Evolutionary conservation across 495 filamentous ascomycete genomes (phyloP).

Genomic region (Aspergillus bridgeri): DNA sequence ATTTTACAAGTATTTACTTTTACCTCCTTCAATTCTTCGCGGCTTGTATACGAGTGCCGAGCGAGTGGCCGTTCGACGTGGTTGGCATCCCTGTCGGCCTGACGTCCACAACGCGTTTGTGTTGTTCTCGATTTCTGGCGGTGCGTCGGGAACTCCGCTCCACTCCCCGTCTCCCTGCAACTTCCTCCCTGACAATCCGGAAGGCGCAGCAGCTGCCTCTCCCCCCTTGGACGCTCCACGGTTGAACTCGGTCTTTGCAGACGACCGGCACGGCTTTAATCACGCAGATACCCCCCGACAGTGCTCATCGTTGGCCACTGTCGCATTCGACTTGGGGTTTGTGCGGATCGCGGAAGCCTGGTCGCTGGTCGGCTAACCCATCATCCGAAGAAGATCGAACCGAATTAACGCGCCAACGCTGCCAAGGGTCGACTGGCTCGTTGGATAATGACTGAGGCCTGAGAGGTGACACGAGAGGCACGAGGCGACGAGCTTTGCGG

Average conservation of each 20-base stretch:
- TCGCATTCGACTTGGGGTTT: background rate
- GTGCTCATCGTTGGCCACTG: slow-evolving; percentile 1
- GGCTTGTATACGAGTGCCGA: slow-evolving; percentile 11
- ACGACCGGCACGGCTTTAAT: background rate
- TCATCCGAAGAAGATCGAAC: slow-evolving; percentile 5
- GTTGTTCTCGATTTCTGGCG: slow-evolving; percentile 14
- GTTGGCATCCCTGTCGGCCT: slow-evolving; percentile 21
- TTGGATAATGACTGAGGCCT: slow-evolving; percentile 36
- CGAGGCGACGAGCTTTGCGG: slow-evolving; percentile 26
- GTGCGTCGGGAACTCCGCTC: slow-evolving; percentile 10
- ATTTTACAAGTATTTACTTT: background rate
- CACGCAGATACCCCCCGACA: slow-evolving; percentile 4
- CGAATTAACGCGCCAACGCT: background rate
- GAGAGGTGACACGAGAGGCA: slow-evolving; percentile 17
- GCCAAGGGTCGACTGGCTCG: slow-evolving; percentile 3
- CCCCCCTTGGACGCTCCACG: background rate
- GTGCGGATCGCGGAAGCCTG: slow-evolving; percentile 8
- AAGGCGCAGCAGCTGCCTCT: background rate
- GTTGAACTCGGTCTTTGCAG: background rate
- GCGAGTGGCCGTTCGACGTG: slow-evolving; percentile 6
- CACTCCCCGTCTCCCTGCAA: background rate
- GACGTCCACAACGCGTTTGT: slow-evolving; percentile 25
- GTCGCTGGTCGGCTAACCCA: slow-evolving; percentile 39
- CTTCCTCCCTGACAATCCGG: background rate
- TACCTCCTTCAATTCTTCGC: background rate